phyloP scores from a whole-genome alignment of 1,284 basidiomycete species.

The Cutaneotrichosporon mucoides region DNA sequence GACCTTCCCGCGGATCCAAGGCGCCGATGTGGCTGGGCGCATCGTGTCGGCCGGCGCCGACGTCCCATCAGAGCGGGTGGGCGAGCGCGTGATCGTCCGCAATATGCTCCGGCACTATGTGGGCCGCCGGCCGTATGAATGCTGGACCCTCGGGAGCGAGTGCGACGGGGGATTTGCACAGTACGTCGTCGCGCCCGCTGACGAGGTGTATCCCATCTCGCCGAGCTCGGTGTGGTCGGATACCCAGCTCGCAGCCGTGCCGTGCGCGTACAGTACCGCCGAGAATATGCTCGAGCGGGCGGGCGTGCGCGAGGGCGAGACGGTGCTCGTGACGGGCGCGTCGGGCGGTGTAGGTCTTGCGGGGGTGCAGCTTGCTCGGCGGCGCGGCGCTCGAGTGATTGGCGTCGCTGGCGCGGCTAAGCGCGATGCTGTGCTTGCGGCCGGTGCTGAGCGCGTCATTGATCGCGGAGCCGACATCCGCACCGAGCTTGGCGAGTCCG shows the following conservation, averaged over 20 bases:
- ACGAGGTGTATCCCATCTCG: not conserved
- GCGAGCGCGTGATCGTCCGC: conserved; percentile 7
- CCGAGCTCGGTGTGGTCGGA: not conserved
- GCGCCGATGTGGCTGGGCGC: conserved; percentile 9
- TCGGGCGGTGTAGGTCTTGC: conserved; percentile 7
- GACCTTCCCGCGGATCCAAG: conserved; percentile 7
- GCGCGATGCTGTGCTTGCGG: not conserved
- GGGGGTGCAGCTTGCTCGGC: conserved; percentile 3
- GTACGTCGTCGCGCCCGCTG: conserved; percentile 5
- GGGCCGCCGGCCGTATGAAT: not conserved
- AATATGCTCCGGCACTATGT: conserved; percentile 10
- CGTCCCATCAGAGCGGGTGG: not conserved
- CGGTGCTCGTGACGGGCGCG: conserved; percentile 4
- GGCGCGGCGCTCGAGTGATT: not conserved
- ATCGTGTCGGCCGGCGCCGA: conserved; percentile 2
- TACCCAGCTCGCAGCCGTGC: conserved; percentile 6
- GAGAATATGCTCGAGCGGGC: conserved; percentile 9
- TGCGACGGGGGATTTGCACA: conserved; percentile 9
- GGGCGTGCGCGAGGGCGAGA: not conserved
- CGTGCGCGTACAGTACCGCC: conserved; percentile 9
- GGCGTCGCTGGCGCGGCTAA: not conserved
- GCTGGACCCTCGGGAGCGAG: conserved; percentile 11
- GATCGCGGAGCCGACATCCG: not conserved
- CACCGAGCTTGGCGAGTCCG: not conserved
- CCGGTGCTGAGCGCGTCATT: not conserved